Evolutionary conservation across 345 rosid genomes (phyloP), one percentile per base, ranked within the genome.

Genomic region (Aquilaria yunnanensis): DNA sequence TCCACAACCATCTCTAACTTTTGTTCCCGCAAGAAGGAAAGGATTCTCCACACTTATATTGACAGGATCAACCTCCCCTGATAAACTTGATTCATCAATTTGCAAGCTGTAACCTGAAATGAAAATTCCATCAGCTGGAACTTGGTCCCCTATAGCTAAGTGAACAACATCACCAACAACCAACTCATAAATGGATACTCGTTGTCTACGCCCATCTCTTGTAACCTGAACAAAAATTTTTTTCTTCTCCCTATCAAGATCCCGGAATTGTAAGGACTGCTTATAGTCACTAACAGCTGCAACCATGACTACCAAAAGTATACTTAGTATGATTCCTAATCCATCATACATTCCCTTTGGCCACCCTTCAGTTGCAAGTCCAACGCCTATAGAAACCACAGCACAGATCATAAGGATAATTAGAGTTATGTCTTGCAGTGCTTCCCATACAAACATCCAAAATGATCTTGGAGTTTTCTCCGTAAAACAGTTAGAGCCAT

Each of bases 61-160:
- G 30, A 70, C 79, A 10, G 88, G 88, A 48, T 83, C 88, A 52
- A 84, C 80, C 78, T 83, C 85, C 53, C 85, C 85, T 13, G 85
- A 70, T 69, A 80, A 67, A 72, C 78, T 71, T 32, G 87, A 80
- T 67, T 83, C 83, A 31, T 80, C 83, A 49, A 83, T 78, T 56
- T 72, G 64, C 63, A 83, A 72, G 65, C 75, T 65, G 62, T 80
- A 64, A 37, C 84, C 84, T 2, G 76, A 75, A 48, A 83, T 66
- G 56, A 69, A 75, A 61, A 80, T 67, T 12, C 87, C 87, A 73
- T 83, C 84, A 13, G 81, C 83, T 5, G 87, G 76, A 71, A 79
- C 80, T 67, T 63, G 53, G 67, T 83, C 82, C 14, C 87, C 87
- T 45, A 69, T 67, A 16, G 65, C 73, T 53, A 83, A 54, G 43